Evolutionary conservation across 345 rosid species (phyloP), one percentile per base, ranked within the genome.

Genomic region (Zanthoxylum bungeanum): DNA sequence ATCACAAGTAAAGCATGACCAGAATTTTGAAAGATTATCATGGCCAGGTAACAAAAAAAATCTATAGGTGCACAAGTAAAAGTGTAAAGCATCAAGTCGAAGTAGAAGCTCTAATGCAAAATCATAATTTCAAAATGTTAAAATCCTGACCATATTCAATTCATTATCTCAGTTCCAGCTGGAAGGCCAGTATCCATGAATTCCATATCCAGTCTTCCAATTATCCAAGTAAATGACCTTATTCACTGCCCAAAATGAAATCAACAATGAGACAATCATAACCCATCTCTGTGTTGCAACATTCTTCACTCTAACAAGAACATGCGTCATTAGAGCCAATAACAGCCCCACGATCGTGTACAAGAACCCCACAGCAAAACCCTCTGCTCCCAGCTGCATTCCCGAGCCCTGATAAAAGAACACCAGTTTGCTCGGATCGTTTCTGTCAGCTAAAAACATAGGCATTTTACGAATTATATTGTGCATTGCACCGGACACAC

Each of bases 311-410:
- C 72, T 70, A 36, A 88, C 90, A 69, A 90, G 89, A 67, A 81
- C 71, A 68, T 90, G 89, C 4, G 98, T 87, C 53, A 87, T 77
- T 33, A 85, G 60, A 0, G 97, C 94, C 83, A 93, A 25, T 36
- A 93, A 60, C 79, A 93, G 39, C 33, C 98, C 98, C 24, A 89
- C 98, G 21, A 85, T 68, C 2, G 98, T 90, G 61, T 93, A 93
- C 81, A 93, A 77, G 73, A 84, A 87, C 64, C 98, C 98, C 1
- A 93, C 85, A 0, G 93, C 90, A 2, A 93, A 90, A 14, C 98
- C 98, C 70, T 93, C 97, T 0, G 89, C 93, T 17, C 97, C 97
- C 56, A 92, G 81, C 81, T 92, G 97, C 96, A 89, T 86, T 53
- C 97, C 96, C 0, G 96, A 85, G 27, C 96, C 97, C 74, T 89